These are phyloP conservation scores for Micractinium conductrix DNA, from an alignment of 139 green algal genomes.

Conservation along the genomic window DNA sequence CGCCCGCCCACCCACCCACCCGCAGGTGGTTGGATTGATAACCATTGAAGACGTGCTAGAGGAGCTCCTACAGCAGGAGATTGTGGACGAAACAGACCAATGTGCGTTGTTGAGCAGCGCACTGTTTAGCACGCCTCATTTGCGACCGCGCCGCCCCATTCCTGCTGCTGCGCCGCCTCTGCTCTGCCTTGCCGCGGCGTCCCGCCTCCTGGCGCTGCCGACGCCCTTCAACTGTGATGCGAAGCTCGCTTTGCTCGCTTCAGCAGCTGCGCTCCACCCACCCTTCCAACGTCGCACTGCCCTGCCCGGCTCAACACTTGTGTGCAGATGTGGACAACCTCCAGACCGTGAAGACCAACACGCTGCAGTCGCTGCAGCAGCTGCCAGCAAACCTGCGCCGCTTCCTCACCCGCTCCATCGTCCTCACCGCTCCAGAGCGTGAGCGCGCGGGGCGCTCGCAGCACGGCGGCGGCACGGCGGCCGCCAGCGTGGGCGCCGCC, in stretches of 20 bases:
- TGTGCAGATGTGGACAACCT: conserved; percentile 33
- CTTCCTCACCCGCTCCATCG: conserved; percentile 22
- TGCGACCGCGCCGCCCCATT: too few species aligned
- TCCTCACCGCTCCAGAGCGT: neutral
- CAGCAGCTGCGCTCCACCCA: neutral
- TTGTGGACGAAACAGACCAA: conserved; percentile 73
- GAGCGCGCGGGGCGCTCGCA: neutral
- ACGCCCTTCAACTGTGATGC: too few species aligned
- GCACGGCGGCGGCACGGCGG: neutral
- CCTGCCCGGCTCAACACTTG: neutral
- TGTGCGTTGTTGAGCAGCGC: conserved; percentile 18
- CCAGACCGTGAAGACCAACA: conserved; percentile 12
- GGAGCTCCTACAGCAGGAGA: conserved; percentile 60
- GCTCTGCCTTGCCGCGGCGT: too few species aligned
- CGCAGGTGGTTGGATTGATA: conserved; percentile 25
- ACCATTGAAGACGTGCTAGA: conserved; percentile 63
- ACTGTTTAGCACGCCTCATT: neutral
- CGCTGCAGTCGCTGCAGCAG: conserved; percentile 17
- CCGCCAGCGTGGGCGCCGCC: neutral
- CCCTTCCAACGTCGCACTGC: neutral
- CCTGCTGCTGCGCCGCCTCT: neutral
- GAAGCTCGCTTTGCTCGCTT: too few species aligned
- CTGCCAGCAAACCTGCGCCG: conserved; percentile 22
- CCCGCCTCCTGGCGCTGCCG: too few species aligned
- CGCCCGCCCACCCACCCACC: neutral